These are phyloP conservation scores for Epipyxis sp. DNA, from an alignment of 108 stramenopile species.

Conservation along the genomic window DNA sequence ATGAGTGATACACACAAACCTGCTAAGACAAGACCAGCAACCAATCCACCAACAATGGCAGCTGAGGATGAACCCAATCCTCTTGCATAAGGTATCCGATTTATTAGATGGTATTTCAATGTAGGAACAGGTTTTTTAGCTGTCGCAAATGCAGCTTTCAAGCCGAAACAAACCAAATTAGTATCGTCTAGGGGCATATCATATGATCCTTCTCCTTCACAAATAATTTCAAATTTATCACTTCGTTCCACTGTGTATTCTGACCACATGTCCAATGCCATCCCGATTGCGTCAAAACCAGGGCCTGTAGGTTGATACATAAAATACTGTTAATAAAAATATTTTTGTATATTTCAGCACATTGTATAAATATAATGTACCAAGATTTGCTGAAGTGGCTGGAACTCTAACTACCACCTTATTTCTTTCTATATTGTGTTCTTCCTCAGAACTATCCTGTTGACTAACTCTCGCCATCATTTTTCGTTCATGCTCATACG, in stretches of 20 bases:
- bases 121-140: slow-evolving; percentile 86
- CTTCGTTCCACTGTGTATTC: slow-evolving; percentile 85
- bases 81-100: slow-evolving; percentile 88
- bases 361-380: too few species aligned
- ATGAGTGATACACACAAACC: too few species aligned
- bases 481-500: background rate
- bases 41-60: slow-evolving; percentile 95
- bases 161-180: slow-evolving; percentile 83
- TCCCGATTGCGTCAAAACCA: slow-evolving; percentile 44
- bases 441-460: background rate
- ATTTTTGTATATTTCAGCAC: slow-evolving; percentile 11
- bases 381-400: slow-evolving; percentile 95
- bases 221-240: slow-evolving; percentile 75
- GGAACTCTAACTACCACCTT: slow-evolving; percentile 93
- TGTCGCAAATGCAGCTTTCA: slow-evolving; percentile 84
- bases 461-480: background rate
- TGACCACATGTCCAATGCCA: slow-evolving; percentile 96
- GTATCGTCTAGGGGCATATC: slow-evolving; percentile 57
- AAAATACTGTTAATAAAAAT: slow-evolving; percentile 3
- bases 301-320: background rate
- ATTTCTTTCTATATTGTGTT: background rate
- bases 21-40: slow-evolving; percentile 91
- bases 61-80: slow-evolving; percentile 92
- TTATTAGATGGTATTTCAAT: slow-evolving; percentile 72
- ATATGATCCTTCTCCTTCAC: slow-evolving; percentile 56